phyloP scores from a whole-genome alignment of 2,329 filamentous ascomycete species.

The Dactylellina cionopaga region DNA sequence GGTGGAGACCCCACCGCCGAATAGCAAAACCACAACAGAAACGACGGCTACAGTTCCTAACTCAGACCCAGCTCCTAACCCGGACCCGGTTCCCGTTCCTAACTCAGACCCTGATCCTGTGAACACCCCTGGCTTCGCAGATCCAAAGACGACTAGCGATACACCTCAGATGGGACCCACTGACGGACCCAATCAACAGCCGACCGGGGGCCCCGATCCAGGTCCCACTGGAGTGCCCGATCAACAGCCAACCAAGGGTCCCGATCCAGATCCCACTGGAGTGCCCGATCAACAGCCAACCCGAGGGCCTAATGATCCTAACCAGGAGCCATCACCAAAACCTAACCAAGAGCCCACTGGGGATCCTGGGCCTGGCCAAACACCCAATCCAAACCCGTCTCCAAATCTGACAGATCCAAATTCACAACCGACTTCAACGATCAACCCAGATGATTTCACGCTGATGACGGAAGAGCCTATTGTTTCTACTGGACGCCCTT shows the following conservation, averaged over 20 bases:
- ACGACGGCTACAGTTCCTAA: background rate
- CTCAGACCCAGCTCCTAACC: background rate
- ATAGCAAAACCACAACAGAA: background rate
- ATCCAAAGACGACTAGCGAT: no score
- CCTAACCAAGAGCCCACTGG: background rate
- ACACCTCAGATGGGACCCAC: no score
- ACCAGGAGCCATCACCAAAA: background rate
- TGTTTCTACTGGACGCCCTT: background rate
- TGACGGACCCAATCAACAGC: background rate
- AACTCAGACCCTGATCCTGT: no score
- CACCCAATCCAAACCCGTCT: constrained; percentile 15
- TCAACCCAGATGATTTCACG: constrained; percentile 33
- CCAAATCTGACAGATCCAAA: constrained; percentile 12
- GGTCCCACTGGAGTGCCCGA: no score
- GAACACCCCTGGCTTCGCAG: no score
- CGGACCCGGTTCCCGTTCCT: no score
- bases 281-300: background rate
- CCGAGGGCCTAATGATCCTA: background rate
- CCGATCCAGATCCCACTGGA: background rate
- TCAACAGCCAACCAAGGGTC: background rate
- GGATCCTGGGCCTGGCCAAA: background rate
- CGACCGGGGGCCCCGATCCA: background rate
- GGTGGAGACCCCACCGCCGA: background rate
- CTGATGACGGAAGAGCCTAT: background rate
- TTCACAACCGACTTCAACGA: background rate